Percentiles rank a stretch among this genome's conserved stretches.
Evolutionary conservation across 805 yeast species (phyloP).

Genomic region (Saturnispora bothae): DNA sequence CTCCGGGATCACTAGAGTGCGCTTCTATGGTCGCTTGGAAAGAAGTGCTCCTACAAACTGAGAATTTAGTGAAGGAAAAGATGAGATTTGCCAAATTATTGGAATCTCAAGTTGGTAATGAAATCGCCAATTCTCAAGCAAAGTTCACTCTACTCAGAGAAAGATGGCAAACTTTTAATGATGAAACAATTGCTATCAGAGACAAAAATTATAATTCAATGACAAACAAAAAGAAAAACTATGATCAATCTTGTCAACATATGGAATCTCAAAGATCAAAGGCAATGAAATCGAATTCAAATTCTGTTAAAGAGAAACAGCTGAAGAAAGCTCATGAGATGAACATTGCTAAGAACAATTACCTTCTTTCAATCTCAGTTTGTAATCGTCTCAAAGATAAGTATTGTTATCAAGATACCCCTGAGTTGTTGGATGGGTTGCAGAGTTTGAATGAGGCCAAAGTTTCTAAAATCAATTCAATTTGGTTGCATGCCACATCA

Average conservation of each 20-base stretch:
- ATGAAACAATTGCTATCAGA: constrained; percentile 40
- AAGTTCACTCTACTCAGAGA: constrained; percentile 45
- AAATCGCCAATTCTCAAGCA: constrained; percentile 41
- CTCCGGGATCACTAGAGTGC: constrained; percentile 91
- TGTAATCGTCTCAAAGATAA: constrained; percentile 91
- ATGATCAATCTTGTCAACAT: constrained; percentile 68
- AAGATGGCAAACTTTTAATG: constrained; percentile 49
- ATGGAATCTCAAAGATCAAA: constrained; percentile 77
- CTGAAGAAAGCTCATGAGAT: constrained; percentile 62
- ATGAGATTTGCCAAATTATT: constrained; percentile 49
- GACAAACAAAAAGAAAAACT: constrained; percentile 56
- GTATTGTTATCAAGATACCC: constrained; percentile 84
- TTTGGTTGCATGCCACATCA: constrained; percentile 50
- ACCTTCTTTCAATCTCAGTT: constrained; percentile 67
- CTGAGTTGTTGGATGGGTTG: constrained; percentile 74
- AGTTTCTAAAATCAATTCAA: constrained; percentile 57
- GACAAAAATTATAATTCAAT: constrained; percentile 45
- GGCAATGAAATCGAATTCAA: constrained; percentile 45
- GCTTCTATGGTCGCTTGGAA: constrained; percentile 87
- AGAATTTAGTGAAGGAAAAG: constrained; percentile 62
- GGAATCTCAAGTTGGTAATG: constrained; percentile 48
- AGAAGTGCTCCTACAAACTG: constrained; percentile 76
- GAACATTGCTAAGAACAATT: constrained; percentile 81
- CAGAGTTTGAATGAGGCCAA: constrained; percentile 80
- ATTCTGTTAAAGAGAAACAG: constrained; percentile 40